Evolutionary conservation across 495 filamentous ascomycete species (phyloP).

Genomic region (Neurospora sp.): DNA sequence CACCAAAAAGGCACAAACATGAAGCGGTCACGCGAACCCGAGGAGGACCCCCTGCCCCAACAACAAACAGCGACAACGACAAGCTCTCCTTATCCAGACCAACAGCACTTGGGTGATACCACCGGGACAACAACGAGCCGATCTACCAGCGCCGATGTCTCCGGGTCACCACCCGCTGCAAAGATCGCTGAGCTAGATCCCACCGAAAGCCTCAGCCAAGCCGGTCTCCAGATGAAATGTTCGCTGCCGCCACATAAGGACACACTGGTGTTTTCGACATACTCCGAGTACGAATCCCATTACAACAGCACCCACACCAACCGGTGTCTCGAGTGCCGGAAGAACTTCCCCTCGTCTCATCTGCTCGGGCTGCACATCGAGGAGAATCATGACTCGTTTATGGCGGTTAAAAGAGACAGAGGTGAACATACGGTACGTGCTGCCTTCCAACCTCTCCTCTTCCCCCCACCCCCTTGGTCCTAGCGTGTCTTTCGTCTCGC

Average conservation of each 20-base stretch:
- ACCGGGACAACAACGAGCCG: background rate
- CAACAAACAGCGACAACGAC: slow-evolving; percentile 1
- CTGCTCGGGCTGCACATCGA: slow-evolving; percentile 79
- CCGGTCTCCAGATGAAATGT: slow-evolving; percentile 53
- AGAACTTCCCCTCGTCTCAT: slow-evolving; percentile 62
- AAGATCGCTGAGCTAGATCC: slow-evolving; percentile 38
- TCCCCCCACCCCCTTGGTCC: background rate
- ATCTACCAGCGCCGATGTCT: slow-evolving; percentile 2
- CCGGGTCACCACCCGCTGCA: slow-evolving; percentile 17
- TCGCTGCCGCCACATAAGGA: slow-evolving; percentile 69
- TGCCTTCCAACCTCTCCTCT: background rate
- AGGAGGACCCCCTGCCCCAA: slow-evolving; percentile 22
- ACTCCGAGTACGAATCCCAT: slow-evolving; percentile 79
- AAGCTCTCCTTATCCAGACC: background rate
- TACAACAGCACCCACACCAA: slow-evolving; percentile 75
- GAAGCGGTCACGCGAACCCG: slow-evolving; percentile 45
- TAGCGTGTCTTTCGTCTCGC: background rate
- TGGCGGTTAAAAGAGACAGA: slow-evolving; percentile 55
- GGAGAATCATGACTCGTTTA: slow-evolving; percentile 82
- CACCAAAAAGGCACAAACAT: slow-evolving; percentile 16
- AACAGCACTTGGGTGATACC: background rate
- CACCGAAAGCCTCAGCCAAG: slow-evolving; percentile 8
- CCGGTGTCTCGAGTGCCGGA: slow-evolving; percentile 71
- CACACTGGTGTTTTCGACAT: slow-evolving; percentile 56
- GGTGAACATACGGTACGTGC: slow-evolving; percentile 77